Evolutionary conservation across 164 flowering plant species (phyloP), one percentile per base, ranked within the genome.

Genomic region (Annona squamosa): DNA sequence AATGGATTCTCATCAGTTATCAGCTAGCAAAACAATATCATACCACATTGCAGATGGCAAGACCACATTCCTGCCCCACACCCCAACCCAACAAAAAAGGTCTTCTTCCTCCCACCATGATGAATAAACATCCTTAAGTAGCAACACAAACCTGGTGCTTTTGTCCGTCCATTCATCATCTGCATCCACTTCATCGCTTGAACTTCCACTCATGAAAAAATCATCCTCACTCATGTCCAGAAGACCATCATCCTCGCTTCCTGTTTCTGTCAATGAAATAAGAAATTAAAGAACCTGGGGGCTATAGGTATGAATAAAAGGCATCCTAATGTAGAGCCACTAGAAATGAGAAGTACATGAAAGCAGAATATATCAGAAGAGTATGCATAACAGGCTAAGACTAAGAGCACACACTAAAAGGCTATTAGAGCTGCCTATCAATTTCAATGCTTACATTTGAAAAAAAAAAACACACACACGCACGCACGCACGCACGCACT

Each of bases 81-180:
- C 37, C 37, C 37, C 37, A 26, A 26, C 37, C 37, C 37, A 26
- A 26, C 37, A 26, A 26, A 26, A 26, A 26, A 26, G 37, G 37
- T 26, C 37, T 26, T 26, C 37, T 26, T 26, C 37, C 37, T 26
- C 37, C 37, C 37, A 26, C 37, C 37, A 26, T 66, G 43, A 41
- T 9, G 44, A 42, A 12, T 42, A 42, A 9, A 4, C 3, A 17
- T 66, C 43, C 68, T 37, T 66, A 13, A 37, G 43, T 66, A 66
- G 43, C 42, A n/a, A 46, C n/a, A 52, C 19, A 16, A 16, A 93
- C 99, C 91, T 88, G 66, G 91, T 75, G 77, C 97, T 93, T 82
- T 87, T 92, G 71, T 94, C 97, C 12, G 98, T 91, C 95, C 90
- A 92, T 71, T 96, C 98, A 85, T 96, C 98, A 83, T 92, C 97